phyloP scores from a whole-genome alignment of 1,284 basidiomycete species.

The Ceratobasidium sp. region DNA sequence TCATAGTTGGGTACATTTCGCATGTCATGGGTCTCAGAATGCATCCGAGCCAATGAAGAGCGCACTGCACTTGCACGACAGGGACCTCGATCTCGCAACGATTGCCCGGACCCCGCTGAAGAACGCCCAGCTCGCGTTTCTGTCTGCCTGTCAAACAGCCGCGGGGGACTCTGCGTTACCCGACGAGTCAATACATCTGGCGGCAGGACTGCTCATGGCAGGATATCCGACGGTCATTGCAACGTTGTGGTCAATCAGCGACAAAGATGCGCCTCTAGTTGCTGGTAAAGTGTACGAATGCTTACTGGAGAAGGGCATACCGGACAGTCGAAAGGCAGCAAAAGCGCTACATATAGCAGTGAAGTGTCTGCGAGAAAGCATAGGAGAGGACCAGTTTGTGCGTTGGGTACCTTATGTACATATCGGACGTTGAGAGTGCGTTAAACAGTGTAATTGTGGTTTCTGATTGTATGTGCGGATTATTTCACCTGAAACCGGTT shows the following conservation, averaged over 20 bases:
- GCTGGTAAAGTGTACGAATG: not conserved
- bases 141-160: conserved; percentile 19
- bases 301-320: not conserved
- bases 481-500: no score
- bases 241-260: conserved; percentile 10
- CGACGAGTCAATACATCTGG: conserved; percentile 46
- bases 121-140: not conserved
- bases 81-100: not conserved
- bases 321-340: conserved; percentile 13
- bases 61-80: not conserved
- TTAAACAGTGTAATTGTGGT: no score
- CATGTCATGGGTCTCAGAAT: conserved; percentile 15
- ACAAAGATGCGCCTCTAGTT: conserved; percentile 7
- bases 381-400: not conserved
- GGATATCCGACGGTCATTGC: conserved; percentile 35
- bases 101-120: not conserved
- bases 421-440: conserved; percentile 4
- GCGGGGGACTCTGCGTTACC: conserved; percentile 42
- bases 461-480: no score
- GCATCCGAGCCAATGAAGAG: not conserved
- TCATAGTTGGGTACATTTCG: conserved; percentile 15
- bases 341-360: not conserved
- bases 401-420: conserved; percentile 20
- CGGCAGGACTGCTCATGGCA: conserved; percentile 43
- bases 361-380: not conserved